A percentile compares a stretch with the other conserved stretches of the same genome.
phyloP scores from a whole-genome alignment of 306 rosid species.

The Quercus wislizeni region DNA sequence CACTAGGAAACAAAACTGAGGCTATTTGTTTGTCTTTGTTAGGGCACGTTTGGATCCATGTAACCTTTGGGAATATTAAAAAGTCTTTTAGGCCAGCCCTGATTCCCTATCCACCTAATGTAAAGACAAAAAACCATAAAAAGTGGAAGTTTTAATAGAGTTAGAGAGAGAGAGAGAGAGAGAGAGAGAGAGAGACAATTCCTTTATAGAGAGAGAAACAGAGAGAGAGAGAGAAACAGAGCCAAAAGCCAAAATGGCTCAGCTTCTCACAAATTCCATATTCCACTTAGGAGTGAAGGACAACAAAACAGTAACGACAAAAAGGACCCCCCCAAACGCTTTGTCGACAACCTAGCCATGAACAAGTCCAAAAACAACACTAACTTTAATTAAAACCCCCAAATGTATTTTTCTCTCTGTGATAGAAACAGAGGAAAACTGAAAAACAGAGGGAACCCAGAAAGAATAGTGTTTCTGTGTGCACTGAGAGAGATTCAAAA shows the following conservation, averaged over 20 bases:
- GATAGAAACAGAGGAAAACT: constrained; percentile 18
- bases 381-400: constrained; percentile 19
- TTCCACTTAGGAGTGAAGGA: constrained; percentile 58
- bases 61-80: constrained; percentile 49
- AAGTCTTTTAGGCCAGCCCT: constrained; percentile 28
- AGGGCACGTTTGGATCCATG: constrained; percentile 50
- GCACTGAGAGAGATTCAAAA: constrained; percentile 19
- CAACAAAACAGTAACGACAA: constrained; percentile 69
- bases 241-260: constrained; percentile 17
- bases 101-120: constrained; percentile 58
- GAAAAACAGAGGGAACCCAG: constrained; percentile 1
- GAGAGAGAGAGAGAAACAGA: constrained; percentile 3
- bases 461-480: neutral
- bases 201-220: constrained; percentile 12
- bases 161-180: neutral
- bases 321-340: constrained; percentile 56
- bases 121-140: constrained; percentile 47
- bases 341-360: constrained; percentile 68
- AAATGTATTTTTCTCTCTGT: constrained; percentile 25
- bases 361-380: constrained; percentile 32
- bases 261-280: constrained; percentile 47
- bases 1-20: constrained; percentile 50
- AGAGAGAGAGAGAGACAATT: constrained; percentile 10
- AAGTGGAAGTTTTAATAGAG: constrained; percentile 14
- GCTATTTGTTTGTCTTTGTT: constrained; percentile 61